phyloP scores from a whole-genome alignment of 2,329 filamentous ascomycete species.

The Geosmithia putterillii region DNA sequence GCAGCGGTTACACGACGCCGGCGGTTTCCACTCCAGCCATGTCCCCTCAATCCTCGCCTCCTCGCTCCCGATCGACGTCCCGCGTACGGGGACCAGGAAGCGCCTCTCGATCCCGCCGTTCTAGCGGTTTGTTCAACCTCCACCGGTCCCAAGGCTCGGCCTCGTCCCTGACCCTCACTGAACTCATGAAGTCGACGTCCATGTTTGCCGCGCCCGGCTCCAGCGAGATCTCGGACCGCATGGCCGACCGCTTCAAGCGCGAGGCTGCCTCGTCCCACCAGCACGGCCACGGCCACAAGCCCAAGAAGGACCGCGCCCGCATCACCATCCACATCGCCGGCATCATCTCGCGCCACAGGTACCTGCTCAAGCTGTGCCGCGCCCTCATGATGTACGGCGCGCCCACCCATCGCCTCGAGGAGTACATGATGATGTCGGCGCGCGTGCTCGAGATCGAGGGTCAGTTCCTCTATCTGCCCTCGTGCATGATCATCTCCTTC shows the following conservation, averaged over 20 bases:
- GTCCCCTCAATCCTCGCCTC: conserved; percentile 28
- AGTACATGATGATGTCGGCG: conserved; percentile 84
- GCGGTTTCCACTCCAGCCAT: conserved; percentile 20
- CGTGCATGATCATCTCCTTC: conserved; percentile 91
- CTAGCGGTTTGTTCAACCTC: conserved; percentile 26
- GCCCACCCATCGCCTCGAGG: conserved; percentile 80
- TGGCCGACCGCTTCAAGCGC: conserved; percentile 29
- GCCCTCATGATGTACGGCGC: conserved; percentile 85
- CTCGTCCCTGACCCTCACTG: conserved; percentile 33
- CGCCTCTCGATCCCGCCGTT: conserved; percentile 11
- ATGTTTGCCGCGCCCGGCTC: conserved; percentile 36
- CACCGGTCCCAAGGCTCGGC: conserved; percentile 25
- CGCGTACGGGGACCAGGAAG: conserved; percentile 17
- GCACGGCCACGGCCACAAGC: conserved; percentile 9
- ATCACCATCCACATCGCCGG: conserved; percentile 50
- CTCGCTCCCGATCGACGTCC: conserved; percentile 26
- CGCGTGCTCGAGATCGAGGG: conserved; percentile 81
- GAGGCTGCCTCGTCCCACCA: conserved; percentile 16
- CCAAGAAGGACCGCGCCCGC: conserved; percentile 24
- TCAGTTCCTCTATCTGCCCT: conserved; percentile 81
- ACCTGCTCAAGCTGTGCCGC: conserved; percentile 72
- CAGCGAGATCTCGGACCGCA: conserved; percentile 29
- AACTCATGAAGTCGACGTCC: conserved; percentile 36
- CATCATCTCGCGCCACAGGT: conserved; percentile 68
- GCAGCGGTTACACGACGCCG: conserved; percentile 29